Evolutionary conservation across 495 filamentous ascomycete genomes (phyloP), one percentile per base, ranked within the genome.

Genomic region (Sabuloglossum arenarium): DNA sequence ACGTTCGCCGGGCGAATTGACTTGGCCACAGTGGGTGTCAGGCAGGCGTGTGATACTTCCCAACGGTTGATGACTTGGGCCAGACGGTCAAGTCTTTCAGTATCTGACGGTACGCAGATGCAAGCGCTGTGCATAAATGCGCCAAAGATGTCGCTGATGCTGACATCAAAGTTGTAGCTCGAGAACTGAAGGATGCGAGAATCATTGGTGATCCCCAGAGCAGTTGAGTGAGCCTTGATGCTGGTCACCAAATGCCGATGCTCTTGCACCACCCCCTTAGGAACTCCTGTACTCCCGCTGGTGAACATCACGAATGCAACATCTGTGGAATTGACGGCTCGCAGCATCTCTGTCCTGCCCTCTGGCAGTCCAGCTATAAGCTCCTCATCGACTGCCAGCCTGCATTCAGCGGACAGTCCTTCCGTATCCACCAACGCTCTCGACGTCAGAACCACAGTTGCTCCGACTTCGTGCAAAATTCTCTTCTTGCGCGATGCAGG

Each of bases 161-260:
- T 73, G 24, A 71, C 67, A 46, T 76, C 74, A 45, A 77, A 77
- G 1, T 68, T 67, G 37, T 70, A 73, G 0, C 72, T 70, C 3
- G 71, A 8, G 34, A 39, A 39, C 34, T 39, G 34, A 8, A 39
- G 34, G 8, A 39, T 16, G 34, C 34, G 34, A 8, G 34, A 39
- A 8, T 8, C 16, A 16, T 8, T 8, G 34, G 8, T 8, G 8
- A 39, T 39, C 8, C 8, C 8, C 8, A 16, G 8, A 8, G 34
- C 34, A 8, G 34, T 8, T 8, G 8, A 8, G 34, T 59, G 45
- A 19, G 57, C 52, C 16, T 8, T 19, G 16, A 19, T n/a, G 42
- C 43, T 54, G 27, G 63, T 58, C 46, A 57, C 58, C 21, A 59
- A 60, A 31, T 61, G 56, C 23, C 47, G 24, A 53, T 65, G 63